Evolutionary conservation across 768 basidiomycete species (phyloP), one percentile per base, ranked within the genome.

Genomic region (Russula abietina): DNA sequence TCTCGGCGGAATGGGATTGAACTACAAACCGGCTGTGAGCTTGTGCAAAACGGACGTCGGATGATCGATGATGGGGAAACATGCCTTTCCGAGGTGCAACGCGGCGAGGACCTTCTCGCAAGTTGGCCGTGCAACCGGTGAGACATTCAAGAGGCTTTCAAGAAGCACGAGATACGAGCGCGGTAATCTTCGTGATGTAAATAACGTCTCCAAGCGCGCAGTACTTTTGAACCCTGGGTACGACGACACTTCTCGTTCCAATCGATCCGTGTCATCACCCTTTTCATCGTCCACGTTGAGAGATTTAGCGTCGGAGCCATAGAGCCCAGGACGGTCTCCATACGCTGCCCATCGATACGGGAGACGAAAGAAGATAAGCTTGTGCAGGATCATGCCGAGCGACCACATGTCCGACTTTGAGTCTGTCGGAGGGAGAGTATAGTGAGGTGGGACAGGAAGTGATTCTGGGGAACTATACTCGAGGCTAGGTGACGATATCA

Each of bases 361-460:
- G 22, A 96, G 74, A 38, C 84, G 83, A 75, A 98, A 93, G 76
- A 97, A 98, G 1, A 96, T 75, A 64, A 98, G 80, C 69, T 93
- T 95, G 77, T 98, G 87, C 19, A 98, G 79, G 60, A 98, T 91
- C 89, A 98, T 93, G 65, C 95, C 95, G 17, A 98, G 79, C 6
- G 91, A 92, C 95, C 96, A 98, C 86, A 97, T 93, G 71, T 98
- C 95, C 4, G 90, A 83, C 70, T 94, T 94, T 0, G 92, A 91
- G 69, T 91, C 88, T 2, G 92, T 80, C 51, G 89, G 86, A 9
- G 77, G 79, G 9, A 90, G 82, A 24, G 80, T 73, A 0, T 91
- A 90, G 0, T 84, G 87, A 7, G 77, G 73, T 16, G 82, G 84
- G 0, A 84, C 83, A 3, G 86, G 84, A 0, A 98, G 78, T 0